Base-by-base conservation (phyloP, 2,329 filamentous ascomycete species). In the Fusarium marasasianum region DNA sequence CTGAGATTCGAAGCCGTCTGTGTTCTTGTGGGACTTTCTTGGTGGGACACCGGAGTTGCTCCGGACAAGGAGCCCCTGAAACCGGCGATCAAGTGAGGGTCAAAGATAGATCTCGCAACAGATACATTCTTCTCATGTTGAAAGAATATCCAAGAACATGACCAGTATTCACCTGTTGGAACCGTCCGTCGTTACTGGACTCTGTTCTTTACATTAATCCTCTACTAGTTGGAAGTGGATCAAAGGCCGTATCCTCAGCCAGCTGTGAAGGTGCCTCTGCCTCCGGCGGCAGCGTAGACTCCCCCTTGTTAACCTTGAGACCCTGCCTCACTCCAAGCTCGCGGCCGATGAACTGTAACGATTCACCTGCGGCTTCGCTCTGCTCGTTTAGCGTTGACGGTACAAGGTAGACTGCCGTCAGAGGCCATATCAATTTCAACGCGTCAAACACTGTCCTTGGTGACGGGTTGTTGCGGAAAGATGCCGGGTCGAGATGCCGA, bases 261-360 rank as follows among this genome's bases (percentile, higher is more conserved):
- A 75, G 33, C 10, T 73, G 63, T 37, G 78, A 53, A 4, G 81
- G 81, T 22, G 62, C 44, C 40, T 69, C 71, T 11, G 79, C 78
- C 64, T 82, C 80, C 3, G 37, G 44, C 26, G 81, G 81, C 31
- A 81, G 65, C 18, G 53, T 26, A n/a, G 68, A 53, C 9, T 38
- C 61, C 12, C 58, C 73, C 8, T 74, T 63, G 44, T 77, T 70
- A 15, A 72, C 74, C 26, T 72, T 78, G 38, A 84, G 66, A 5
- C 82, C 83, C 61, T 84, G 82, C 47, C 78, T 77, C n/a, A 84
- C 78, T 14, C 83, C 83, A 24, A 82, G 66, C 45, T 83, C 82
- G 15, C 70, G 78, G 10, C 82, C 83, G 40, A 84, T 83, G 29
- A 80, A 79, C 7, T 66, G 50, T 20, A 84, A 69, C 9, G 77